A percentile compares a stretch with the other conserved stretches of the same genome.
These are phyloP conservation scores for Cnidoscolus chayamansa DNA, from an alignment of 441 rosid genomes.

Conservation along the genomic window DNA sequence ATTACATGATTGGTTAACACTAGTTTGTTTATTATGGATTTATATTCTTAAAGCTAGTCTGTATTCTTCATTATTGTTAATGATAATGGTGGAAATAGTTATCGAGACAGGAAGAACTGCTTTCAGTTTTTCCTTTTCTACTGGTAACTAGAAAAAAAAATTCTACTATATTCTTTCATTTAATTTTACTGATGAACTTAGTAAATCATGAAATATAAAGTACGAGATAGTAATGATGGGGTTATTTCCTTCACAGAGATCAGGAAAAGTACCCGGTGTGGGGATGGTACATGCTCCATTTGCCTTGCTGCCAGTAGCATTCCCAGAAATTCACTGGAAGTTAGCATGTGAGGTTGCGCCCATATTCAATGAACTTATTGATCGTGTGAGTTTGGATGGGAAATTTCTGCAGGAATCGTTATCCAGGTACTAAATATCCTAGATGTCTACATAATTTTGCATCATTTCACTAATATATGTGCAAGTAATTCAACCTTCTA, in stretches of 20 bases:
- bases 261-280: conserved; percentile 86
- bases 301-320: conserved; percentile 69
- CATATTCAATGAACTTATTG: conserved; percentile 85
- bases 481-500: background rate
- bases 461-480: background rate
- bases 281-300: conserved; percentile 91
- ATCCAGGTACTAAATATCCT: conserved; percentile 50
- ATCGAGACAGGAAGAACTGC: background rate
- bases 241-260: conserved; percentile 48
- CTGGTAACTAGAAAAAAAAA: background rate
- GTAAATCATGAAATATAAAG: background rate
- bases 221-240: conserved; percentile 15
- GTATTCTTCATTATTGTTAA: background rate
- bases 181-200: background rate
- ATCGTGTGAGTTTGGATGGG: conserved; percentile 94
- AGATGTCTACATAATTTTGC: background rate
- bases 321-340: conserved; percentile 70
- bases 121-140: background rate
- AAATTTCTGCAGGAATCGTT: conserved; percentile 75
- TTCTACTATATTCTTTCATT: background rate
- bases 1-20: background rate
- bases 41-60: background rate
- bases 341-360: conserved; percentile 92
- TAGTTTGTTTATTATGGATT: background rate
- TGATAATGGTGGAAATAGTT: background rate